Evolutionary conservation across 306 rosid species (phyloP).

Genomic region (Dryas alaskensis): DNA sequence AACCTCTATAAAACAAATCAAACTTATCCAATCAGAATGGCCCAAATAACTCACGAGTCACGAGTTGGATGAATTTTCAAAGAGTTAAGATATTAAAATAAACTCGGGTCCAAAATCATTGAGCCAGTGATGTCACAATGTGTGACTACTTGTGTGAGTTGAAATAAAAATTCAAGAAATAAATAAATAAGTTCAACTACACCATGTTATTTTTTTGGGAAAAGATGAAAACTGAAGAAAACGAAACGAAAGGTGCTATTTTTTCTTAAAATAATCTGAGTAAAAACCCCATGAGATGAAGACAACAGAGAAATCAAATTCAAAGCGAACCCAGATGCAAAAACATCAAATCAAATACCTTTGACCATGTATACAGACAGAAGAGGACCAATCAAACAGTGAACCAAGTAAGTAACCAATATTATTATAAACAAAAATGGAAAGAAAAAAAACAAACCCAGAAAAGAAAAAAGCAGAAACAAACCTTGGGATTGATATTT

Average conservation of each 20-base stretch:
- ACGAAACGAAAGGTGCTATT: neutral
- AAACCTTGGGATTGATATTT: constrained; percentile 77
- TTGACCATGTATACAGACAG: constrained; percentile 3
- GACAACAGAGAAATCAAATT: too few relatives aligned
- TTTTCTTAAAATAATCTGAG: neutral
- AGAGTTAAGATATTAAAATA: neutral
- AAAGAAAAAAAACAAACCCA: neutral
- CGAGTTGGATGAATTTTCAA: neutral
- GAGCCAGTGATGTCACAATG: neutral
- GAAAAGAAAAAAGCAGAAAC: neutral
- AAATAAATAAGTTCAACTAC: neutral
- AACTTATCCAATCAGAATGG: neutral
- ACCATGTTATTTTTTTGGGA: neutral
- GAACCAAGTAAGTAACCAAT: constrained; percentile 3
- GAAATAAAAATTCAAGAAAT: neutral
- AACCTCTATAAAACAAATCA: neutral
- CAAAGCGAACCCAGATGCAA: too few relatives aligned
- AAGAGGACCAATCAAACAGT: constrained; percentile 18
- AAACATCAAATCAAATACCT: neutral
- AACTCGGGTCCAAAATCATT: neutral
- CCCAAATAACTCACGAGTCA: neutral
- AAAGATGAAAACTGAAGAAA: neutral
- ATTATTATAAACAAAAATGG: constrained; percentile 7
- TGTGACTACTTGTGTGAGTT: neutral
- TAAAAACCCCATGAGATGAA: neutral